These are phyloP conservation scores for Exophiala spinifera DNA, from an alignment of 2,329 filamentous ascomycete species.

Conservation along the genomic window DNA sequence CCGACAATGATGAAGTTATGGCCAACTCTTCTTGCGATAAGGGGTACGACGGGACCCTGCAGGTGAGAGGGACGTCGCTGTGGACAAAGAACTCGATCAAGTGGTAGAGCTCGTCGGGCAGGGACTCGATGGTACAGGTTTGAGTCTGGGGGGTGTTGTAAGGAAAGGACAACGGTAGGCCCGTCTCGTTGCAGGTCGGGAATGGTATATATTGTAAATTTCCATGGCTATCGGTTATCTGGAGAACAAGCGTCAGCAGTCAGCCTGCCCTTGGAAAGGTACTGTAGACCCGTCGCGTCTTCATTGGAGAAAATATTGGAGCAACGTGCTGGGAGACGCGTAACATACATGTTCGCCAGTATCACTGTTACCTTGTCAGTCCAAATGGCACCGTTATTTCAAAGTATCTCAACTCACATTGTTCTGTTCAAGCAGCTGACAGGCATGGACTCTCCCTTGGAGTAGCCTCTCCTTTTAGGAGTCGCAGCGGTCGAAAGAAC, in stretches of 20 bases:
- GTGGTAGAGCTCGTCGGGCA: conserved; percentile 55
- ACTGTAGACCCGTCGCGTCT: background rate
- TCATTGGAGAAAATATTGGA: background rate
- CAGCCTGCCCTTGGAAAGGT: background rate
- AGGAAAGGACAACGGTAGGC: conserved; percentile 70
- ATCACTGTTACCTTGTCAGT: conserved; percentile 55
- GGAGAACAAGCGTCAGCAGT: conserved; percentile 1
- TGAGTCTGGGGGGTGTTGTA: conserved; percentile 72
- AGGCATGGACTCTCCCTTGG: conserved; percentile 60
- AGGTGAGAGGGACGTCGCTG: conserved; percentile 88
- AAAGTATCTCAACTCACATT: conserved; percentile 52
- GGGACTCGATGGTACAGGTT: conserved; percentile 50
- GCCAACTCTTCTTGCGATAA: conserved; percentile 35
- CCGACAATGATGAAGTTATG: conserved; percentile 23
- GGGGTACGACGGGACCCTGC: conserved; percentile 80
- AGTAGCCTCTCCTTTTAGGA: conserved; percentile 34
- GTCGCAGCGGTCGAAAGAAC: conserved; percentile 3
- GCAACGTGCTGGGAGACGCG: background rate
- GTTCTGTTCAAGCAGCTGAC: conserved; percentile 73
- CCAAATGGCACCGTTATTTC: background rate
- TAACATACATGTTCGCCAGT: conserved; percentile 71
- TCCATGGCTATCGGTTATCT: conserved; percentile 72
- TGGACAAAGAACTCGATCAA: conserved; percentile 86
- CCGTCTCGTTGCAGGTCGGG: conserved; percentile 84
- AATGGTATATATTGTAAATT: conserved; percentile 92